Evolutionary conservation across 2,329 filamentous ascomycete genomes (phyloP).

Genomic region (Nemania abortiva): DNA sequence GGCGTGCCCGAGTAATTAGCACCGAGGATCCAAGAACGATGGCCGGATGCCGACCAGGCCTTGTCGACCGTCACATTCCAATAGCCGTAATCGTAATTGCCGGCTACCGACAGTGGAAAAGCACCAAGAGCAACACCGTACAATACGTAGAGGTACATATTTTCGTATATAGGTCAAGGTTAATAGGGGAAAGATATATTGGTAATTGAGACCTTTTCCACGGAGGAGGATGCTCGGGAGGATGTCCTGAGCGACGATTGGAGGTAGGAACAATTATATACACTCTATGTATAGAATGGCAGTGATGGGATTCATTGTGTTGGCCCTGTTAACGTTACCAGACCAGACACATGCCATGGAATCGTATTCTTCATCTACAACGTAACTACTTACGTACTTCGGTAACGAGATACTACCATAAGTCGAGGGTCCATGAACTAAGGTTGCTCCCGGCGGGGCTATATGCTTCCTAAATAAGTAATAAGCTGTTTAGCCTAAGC

Average conservation of each 20-base stretch:
- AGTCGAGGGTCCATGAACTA: too few relatives aligned
- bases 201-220: not conserved
- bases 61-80: conserved; percentile 10
- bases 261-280: not conserved
- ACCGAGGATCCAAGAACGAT: conserved; percentile 22
- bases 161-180: not conserved
- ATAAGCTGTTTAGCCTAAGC: not conserved
- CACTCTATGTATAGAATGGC: not conserved
- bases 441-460: too few relatives aligned
- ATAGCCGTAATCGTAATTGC: conserved; percentile 15
- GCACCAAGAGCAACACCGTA: not conserved
- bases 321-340: conserved; percentile 3
- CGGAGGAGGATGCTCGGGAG: not conserved
- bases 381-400: not conserved
- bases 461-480: conserved; percentile 1
- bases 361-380: not conserved
- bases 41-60: conserved; percentile 17
- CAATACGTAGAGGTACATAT: not conserved
- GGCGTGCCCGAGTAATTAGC: conserved; percentile 18
- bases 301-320: not conserved
- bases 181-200: not conserved
- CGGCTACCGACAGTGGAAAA: not conserved
- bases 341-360: not conserved
- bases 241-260: not conserved
- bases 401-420: not conserved